phyloP scores from a whole-genome alignment of 2,329 filamentous ascomycete species.

The Fusarium coffeatum region DNA sequence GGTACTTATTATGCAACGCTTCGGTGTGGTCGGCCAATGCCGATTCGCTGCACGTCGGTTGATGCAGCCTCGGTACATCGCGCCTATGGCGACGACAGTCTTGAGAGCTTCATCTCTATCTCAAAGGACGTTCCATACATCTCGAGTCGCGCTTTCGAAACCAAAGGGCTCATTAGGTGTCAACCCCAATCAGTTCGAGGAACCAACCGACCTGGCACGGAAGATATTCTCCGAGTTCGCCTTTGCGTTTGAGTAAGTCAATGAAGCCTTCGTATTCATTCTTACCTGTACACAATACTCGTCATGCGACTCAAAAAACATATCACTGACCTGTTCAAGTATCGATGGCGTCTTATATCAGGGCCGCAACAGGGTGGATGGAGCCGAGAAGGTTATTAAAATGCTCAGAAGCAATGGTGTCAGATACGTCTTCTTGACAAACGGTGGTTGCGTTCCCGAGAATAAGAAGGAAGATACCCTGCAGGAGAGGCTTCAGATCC shows the following conservation, averaged over 20 bases:
- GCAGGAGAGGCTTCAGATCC: slow-evolving; percentile 49
- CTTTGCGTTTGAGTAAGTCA: slow-evolving; percentile 54
- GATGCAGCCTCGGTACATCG: slow-evolving; percentile 30
- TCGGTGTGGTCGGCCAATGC: slow-evolving; percentile 44
- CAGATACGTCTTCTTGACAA: slow-evolving; percentile 94
- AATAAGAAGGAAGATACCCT: slow-evolving; percentile 52
- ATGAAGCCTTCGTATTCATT: not conserved
- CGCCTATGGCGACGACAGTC: slow-evolving; percentile 20
- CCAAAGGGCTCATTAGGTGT: slow-evolving; percentile 38
- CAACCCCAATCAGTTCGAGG: slow-evolving; percentile 36
- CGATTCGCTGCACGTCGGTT: slow-evolving; percentile 42
- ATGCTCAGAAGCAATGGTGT: slow-evolving; percentile 80
- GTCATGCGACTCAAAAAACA: not conserved
- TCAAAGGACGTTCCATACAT: slow-evolving; percentile 27
- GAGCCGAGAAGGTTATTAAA: slow-evolving; percentile 77
- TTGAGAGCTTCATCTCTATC: slow-evolving; percentile 10
- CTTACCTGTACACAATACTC: not conserved
- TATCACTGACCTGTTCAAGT: slow-evolving; percentile 47
- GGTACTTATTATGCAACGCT: slow-evolving; percentile 37
- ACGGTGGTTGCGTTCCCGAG: slow-evolving; percentile 91
- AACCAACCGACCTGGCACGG: slow-evolving; percentile 37
- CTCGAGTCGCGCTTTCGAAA: slow-evolving; percentile 33
- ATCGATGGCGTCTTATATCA: slow-evolving; percentile 97
- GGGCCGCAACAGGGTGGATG: slow-evolving; percentile 80
- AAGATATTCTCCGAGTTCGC: slow-evolving; percentile 50